Percentiles rank a stretch among this genome's conserved stretches.
These are phyloP conservation scores for Xylariomycetidae sp. DNA, from an alignment of 2,329 filamentous ascomycete species.

Conservation along the genomic window DNA sequence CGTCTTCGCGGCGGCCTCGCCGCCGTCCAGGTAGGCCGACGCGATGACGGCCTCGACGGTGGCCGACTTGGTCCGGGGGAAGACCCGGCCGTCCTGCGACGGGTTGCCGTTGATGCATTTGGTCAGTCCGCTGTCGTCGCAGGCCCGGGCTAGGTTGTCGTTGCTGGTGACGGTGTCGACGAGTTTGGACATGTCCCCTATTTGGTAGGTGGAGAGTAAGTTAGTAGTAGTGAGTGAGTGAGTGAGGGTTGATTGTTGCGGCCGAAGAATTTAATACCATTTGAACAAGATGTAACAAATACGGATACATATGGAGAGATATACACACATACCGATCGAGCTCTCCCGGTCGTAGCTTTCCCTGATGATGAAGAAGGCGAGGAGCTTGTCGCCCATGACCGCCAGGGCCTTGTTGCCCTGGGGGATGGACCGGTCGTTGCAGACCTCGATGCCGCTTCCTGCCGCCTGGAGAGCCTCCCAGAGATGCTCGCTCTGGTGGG, in stretches of 20 bases:
- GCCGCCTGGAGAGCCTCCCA: conserved; percentile 12
- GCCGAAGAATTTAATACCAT: neutral
- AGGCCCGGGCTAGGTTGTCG: conserved; percentile 1
- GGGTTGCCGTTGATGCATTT: conserved; percentile 9
- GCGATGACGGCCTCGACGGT: conserved; percentile 10
- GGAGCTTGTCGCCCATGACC: conserved; percentile 7
- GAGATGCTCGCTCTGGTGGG: conserved; percentile 5
- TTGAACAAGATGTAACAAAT: neutral
- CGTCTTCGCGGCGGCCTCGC: conserved; percentile 5
- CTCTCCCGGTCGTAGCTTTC: conserved; percentile 3
- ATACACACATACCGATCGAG: conserved; percentile 2
- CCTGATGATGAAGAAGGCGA: conserved; percentile 2
- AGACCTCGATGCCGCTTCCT: neutral
- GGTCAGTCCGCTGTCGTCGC: conserved; percentile 6
- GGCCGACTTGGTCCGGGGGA: conserved; percentile 6
- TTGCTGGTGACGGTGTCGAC: conserved; percentile 2
- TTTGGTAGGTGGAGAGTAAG: neutral
- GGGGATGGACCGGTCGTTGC: conserved; percentile 1
- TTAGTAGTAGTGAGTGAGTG: too few relatives aligned
- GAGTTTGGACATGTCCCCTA: neutral
- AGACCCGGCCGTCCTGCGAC: neutral
- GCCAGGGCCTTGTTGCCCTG: conserved; percentile 11
- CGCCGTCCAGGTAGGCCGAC: conserved; percentile 8
- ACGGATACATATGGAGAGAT: neutral
- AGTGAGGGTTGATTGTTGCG: too few relatives aligned